Evolutionary conservation across 768 basidiomycete genomes (phyloP), one percentile per base, ranked within the genome.

Genomic region (Lentinula edodes): DNA sequence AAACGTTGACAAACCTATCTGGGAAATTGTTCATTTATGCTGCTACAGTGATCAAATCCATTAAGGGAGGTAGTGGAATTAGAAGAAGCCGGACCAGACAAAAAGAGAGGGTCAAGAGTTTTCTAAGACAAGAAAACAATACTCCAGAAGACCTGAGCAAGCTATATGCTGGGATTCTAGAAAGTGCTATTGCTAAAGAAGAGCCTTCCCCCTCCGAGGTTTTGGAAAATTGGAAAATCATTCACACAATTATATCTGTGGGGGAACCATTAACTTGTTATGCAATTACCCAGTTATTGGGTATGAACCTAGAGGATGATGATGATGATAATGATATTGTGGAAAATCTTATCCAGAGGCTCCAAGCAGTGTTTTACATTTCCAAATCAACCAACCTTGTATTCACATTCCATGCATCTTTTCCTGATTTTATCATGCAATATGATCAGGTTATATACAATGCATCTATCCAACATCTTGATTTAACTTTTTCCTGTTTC

Each of bases 11-110:
- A 6, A 18, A 5, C 3, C 7, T 58, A 3, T 45, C 42, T 46
- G 57, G 57, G 18, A 45, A 38, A 20, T 35, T 58, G 6, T 58
- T 58, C 46, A 58, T 58, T 13, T 58, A 58, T 58, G 57, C 57
- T 10, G 57, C 57, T 12, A 58, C 57, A 18, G 35, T 50, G 16
- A 35, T 58, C 23, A 58, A 58, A 38, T 46, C 38, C 46, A 18
- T 58, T 1, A 46, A 50, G 12, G 20, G 34, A 16, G 45, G 15
- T 13, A 13, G 5, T n/a, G 43, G 38, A 10, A 12, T 23, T 23
- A 32, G 13, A 13, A 13, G 32, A 23, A 41, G 38, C 6, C 38
- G 38, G 38, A 9, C 38, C 7, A 39, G 38, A 39, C 38, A 39
- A 45, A 35, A 46, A 36, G 16, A 34, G 6, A 35, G 34, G 3